phyloP scores from a whole-genome alignment of 305 asterid species.

The Nicotiana rustica region DNA sequence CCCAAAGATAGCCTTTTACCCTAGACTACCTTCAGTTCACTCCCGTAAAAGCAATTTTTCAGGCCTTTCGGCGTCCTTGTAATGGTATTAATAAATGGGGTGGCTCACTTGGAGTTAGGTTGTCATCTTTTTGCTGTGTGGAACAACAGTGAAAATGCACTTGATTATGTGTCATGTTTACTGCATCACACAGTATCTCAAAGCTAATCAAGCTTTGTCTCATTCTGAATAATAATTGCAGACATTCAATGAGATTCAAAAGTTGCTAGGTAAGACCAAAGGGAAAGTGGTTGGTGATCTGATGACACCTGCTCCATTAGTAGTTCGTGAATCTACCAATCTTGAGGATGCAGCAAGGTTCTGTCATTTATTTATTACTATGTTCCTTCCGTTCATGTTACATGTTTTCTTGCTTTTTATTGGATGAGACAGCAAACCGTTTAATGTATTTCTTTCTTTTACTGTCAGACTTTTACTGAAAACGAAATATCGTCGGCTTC shows the following conservation, averaged over 20 bases:
- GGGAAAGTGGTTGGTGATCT: slow-evolving; percentile 83
- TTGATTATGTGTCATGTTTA: background rate
- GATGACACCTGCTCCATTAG: slow-evolving; percentile 89
- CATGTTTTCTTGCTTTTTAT: slow-evolving; percentile 29
- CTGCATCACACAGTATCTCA: slow-evolving; percentile 8
- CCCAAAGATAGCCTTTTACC: background rate
- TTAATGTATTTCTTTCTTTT: slow-evolving; percentile 32
- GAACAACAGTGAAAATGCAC: background rate
- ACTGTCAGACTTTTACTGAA: slow-evolving; percentile 66
- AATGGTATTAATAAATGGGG: background rate
- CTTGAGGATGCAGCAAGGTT: slow-evolving; percentile 95
- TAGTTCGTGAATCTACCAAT: slow-evolving; percentile 78
- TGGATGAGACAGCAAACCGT: background rate
- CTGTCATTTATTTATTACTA: slow-evolving; percentile 20
- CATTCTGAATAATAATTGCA: slow-evolving; percentile 33
- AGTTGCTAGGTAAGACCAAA: slow-evolving; percentile 74
- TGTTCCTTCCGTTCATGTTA: background rate
- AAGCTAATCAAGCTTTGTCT: slow-evolving; percentile 23
- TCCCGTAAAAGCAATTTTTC: background rate
- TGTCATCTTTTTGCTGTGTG: slow-evolving; percentile 19
- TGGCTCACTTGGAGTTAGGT: background rate
- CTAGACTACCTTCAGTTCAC: background rate
- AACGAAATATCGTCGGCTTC: slow-evolving; percentile 85
- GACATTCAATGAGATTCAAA: slow-evolving; percentile 70
- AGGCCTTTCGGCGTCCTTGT: background rate